These are phyloP conservation scores for Puccinia coronata DNA, from an alignment of 1,284 basidiomycete genomes.

Conservation along the genomic window DNA sequence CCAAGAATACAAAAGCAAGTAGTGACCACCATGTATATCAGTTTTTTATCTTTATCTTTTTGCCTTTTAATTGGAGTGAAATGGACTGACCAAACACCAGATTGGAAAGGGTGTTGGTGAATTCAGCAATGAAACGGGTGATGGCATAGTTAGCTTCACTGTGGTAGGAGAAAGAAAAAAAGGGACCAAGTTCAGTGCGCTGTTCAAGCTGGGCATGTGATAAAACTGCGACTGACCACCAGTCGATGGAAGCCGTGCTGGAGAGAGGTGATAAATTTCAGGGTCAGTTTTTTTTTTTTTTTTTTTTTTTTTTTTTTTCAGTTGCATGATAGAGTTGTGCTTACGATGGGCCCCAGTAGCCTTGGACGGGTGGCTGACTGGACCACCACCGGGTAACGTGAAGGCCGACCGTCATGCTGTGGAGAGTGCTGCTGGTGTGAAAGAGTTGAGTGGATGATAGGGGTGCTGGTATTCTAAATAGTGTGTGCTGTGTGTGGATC, in stretches of 20 bases:
- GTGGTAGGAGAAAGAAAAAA: not conserved
- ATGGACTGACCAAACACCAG: conserved; percentile 59
- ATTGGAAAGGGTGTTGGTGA: conserved; percentile 61
- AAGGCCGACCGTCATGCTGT: not conserved
- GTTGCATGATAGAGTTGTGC: not conserved
- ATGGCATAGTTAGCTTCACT: conserved; percentile 52
- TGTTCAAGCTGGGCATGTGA: no score
- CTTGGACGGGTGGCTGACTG: conserved; percentile 31
- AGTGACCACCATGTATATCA: not conserved
- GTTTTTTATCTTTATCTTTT: not conserved
- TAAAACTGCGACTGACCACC: conserved; percentile 37
- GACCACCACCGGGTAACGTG: conserved; percentile 48
- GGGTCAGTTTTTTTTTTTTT: not conserved
- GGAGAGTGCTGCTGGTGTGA: not conserved
- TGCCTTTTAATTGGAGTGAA: not conserved
- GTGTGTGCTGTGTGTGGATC: no score
- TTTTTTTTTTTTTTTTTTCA: not conserved
- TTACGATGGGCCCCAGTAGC: conserved; percentile 48
- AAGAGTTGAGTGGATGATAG: not conserved
- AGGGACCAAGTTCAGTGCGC: no score
- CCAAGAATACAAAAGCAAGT: not conserved
- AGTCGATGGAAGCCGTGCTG: conserved; percentile 47
- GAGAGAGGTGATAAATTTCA: not conserved
- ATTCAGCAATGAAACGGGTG: conserved; percentile 60
- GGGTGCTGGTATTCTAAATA: no score